phyloP scores from a whole-genome alignment of 2,329 filamentous ascomycete genomes.

The Stromatinia cepivora region DNA sequence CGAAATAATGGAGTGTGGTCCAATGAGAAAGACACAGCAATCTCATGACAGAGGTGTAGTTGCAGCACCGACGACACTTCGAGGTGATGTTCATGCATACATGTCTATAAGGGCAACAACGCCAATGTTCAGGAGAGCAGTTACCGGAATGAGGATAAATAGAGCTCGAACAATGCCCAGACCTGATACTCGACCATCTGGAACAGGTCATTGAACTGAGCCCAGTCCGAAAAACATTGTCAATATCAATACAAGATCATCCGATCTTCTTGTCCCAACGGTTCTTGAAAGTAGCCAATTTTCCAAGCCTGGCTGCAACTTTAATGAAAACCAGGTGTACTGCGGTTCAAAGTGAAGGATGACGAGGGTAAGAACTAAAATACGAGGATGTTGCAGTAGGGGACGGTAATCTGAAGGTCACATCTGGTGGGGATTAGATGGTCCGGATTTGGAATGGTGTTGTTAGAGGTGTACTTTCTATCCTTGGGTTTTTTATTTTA shows the following conservation, averaged over 20 bases:
- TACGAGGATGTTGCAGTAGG: not conserved
- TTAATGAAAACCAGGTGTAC: not conserved
- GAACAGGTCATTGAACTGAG: not conserved
- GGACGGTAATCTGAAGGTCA: not conserved
- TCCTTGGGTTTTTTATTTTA: not conserved
- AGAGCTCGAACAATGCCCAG: not conserved
- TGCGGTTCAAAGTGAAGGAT: not conserved
- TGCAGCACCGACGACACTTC: not conserved
- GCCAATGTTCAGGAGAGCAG: not conserved
- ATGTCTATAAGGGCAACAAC: not conserved
- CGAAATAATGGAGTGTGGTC: too few relatives aligned
- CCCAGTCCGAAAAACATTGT: not conserved
- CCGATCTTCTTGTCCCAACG: not conserved
- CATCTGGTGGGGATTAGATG: not conserved
- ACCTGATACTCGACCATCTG: not conserved
- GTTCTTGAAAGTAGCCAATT: not conserved
- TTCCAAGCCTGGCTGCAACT: not conserved
- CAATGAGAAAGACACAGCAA: not conserved
- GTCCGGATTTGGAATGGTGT: not conserved
- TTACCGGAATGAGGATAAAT: not conserved
- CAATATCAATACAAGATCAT: not conserved
- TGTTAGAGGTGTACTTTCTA: not conserved
- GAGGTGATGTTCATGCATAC: too few relatives aligned
- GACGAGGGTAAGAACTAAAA: not conserved
- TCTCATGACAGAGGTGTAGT: not conserved